Percentiles rank a stretch among this genome's conserved stretches.
These are phyloP conservation scores for Micractinium sp. DNA, from an alignment of 139 green algal species.

Conservation along the genomic window DNA sequence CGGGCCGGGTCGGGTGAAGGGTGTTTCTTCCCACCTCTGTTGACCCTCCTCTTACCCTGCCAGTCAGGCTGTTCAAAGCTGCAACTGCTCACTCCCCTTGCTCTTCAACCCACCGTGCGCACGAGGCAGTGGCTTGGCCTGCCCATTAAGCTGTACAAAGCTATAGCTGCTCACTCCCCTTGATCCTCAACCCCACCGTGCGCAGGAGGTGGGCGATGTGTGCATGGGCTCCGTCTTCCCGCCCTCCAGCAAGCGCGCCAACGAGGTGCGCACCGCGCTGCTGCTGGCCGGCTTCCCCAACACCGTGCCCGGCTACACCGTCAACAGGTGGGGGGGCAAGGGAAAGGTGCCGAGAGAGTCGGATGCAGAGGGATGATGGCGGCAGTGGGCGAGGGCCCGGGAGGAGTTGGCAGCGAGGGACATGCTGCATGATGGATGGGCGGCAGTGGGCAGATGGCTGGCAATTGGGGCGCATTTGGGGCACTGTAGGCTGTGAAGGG, in stretches of 20 bases:
- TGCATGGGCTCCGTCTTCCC: slow-evolving; percentile 95
- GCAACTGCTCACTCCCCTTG: no score
- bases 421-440: no score
- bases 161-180: no score
- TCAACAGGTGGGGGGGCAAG: slow-evolving; percentile 74
- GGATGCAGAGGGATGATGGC: background rate
- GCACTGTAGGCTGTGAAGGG: no score
- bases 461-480: no score
- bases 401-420: no score
- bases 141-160: no score
- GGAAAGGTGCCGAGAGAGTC: background rate
- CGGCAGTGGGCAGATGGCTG: background rate
- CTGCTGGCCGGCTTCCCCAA: slow-evolving; percentile 95
- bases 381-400: background rate
- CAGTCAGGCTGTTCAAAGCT: no score
- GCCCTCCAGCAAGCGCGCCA: slow-evolving; percentile 90
- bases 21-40: no score
- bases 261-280: slow-evolving; percentile 89
- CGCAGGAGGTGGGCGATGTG: slow-evolving; percentile 47
- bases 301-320: slow-evolving; percentile 90
- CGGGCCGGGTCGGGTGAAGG: no score
- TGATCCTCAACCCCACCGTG: background rate
- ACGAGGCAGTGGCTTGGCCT: no score
- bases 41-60: no score
- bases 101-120: background rate